phyloP scores from a whole-genome alignment of 2,329 filamentous ascomycete genomes.

The Aulographum hederae region DNA sequence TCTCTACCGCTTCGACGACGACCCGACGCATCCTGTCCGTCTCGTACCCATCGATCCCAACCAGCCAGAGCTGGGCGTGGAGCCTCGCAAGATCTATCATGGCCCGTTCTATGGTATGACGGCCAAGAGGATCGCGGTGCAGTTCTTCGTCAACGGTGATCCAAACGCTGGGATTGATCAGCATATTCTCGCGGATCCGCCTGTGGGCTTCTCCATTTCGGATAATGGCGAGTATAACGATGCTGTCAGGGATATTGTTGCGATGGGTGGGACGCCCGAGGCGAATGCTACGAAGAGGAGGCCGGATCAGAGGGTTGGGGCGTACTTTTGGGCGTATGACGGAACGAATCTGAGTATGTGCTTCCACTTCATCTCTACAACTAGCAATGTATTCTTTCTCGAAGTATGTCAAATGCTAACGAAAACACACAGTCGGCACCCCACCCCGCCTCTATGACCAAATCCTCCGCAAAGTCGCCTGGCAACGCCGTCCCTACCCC shows the following conservation, averaged over 20 bases:
- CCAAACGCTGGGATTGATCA: neutral
- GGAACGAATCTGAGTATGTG: too few species aligned
- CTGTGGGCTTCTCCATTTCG: too few species aligned
- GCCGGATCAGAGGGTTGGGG: slow-evolving; percentile 7
- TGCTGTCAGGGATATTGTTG: too few species aligned
- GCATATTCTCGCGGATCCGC: neutral
- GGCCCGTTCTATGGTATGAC: slow-evolving; percentile 11
- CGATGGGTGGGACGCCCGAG: neutral
- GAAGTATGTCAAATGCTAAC: too few species aligned
- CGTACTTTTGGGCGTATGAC: too few species aligned
- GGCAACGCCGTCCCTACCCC: slow-evolving; percentile 2
- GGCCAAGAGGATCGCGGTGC: slow-evolving; percentile 9
- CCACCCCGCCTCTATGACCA: slow-evolving; percentile 11
- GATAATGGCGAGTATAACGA: too few species aligned
- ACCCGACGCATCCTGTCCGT: slow-evolving; percentile 10
- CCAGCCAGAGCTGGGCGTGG: slow-evolving; percentile 9
- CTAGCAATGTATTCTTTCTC: too few species aligned
- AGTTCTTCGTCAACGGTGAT: neutral
- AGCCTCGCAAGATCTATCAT: slow-evolving; percentile 8
- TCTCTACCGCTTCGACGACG: slow-evolving; percentile 10
- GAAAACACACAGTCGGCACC: too few species aligned
- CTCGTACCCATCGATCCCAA: slow-evolving; percentile 10
- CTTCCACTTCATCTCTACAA: too few species aligned
- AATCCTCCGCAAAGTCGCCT: slow-evolving; percentile 10
- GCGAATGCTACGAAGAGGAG: slow-evolving; percentile 5